Conservation (phyloP, 2,329 filamentous ascomycete species). For the Paramyrothecium sp. region DNA sequence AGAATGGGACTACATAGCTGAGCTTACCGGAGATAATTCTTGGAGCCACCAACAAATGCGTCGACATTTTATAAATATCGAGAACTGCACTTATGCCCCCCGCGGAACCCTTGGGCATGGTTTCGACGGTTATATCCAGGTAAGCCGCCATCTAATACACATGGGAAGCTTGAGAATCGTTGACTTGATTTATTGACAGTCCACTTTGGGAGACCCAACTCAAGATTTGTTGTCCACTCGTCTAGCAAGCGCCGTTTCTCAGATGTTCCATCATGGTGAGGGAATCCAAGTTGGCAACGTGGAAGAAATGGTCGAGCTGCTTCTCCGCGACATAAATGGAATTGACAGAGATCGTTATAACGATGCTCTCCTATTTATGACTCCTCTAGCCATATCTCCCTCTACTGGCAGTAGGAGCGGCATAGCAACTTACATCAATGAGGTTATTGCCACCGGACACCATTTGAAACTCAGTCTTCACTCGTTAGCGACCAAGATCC, state of each 20-base stretch:
- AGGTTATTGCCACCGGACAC: conserved; percentile 28
- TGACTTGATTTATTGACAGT: not conserved
- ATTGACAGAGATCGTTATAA: conserved; percentile 21
- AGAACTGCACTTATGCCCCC: conserved; percentile 41
- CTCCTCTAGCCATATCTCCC: conserved; percentile 25
- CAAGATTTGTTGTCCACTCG: conserved; percentile 2
- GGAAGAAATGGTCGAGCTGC: conserved; percentile 18
- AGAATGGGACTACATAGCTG: conserved; percentile 47
- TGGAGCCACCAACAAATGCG: not conserved
- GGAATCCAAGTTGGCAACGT: conserved; percentile 14
- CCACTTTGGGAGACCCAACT: not conserved
- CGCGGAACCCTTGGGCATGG: conserved; percentile 40
- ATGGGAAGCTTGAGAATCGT: not conserved
- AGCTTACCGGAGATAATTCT: conserved; percentile 47
- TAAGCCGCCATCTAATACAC: conserved; percentile 2
- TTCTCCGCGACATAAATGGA: conserved; percentile 27
- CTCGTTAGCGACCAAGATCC: conserved; percentile 14
- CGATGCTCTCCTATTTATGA: conserved; percentile 8
- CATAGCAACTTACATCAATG: conserved; percentile 34
- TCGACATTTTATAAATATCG: conserved; percentile 29
- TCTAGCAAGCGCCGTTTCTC: conserved; percentile 8
- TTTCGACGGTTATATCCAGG: conserved; percentile 42
- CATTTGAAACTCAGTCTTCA: conserved; percentile 36
- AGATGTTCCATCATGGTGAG: conserved; percentile 9
- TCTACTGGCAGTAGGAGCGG: conserved; percentile 14